Base-by-base conservation (phyloP, 768 basidiomycete species). In the Albatrellus ellisii region DNA sequence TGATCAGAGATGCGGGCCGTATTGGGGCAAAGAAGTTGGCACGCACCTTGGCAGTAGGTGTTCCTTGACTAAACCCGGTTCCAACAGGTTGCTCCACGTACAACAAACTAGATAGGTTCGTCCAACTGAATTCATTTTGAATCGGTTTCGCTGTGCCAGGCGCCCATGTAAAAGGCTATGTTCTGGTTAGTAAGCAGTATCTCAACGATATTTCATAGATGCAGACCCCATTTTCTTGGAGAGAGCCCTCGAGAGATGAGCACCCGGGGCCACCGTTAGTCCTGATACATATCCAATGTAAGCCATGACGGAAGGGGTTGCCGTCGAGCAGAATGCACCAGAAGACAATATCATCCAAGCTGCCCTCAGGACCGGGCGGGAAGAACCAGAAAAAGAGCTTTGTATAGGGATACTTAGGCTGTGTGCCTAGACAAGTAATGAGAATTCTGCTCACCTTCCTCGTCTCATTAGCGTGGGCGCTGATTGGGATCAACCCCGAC, bases 211-310 rank as follows among this genome's bases (percentile, higher is more conserved):
- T 12, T 29, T 8, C 44, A 33, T 17, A 14, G 33, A 12, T 3
- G 57, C 73, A 37, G 50, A 80, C 81, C 11, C 82, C 82, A 47
- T 83, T 83, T 53, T 85, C 83, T 55, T 84, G 77, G 3, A 85
- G 54, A 26, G 78, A 56, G 14, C 80, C 83, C 54, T 80, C 75
- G 0, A 85, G 61, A 2, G 80, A 79, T 9, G 79, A 82, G 51
- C 82, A 84, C 22, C 83, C 81, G 0, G 82, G 83, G 1, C 83
- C 81, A n/a, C 82, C 82, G 48, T 83, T 84, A 4, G 76, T 80
- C 81, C 79, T 82, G 51, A n/a, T n/a, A n/a, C n/a, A n/a, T n/a
- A n/a, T n/a, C n/a, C 17, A 40, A 41, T 9, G 15, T 11, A 18
- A 3, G 5, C 15, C 21, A 18, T 32, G 6, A 4, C 25, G 21